Percentiles rank a stretch among this genome's conserved stretches.
Conservation (phyloP, 2,329 filamentous ascomycete species). For the Penicillium sp. region DNA sequence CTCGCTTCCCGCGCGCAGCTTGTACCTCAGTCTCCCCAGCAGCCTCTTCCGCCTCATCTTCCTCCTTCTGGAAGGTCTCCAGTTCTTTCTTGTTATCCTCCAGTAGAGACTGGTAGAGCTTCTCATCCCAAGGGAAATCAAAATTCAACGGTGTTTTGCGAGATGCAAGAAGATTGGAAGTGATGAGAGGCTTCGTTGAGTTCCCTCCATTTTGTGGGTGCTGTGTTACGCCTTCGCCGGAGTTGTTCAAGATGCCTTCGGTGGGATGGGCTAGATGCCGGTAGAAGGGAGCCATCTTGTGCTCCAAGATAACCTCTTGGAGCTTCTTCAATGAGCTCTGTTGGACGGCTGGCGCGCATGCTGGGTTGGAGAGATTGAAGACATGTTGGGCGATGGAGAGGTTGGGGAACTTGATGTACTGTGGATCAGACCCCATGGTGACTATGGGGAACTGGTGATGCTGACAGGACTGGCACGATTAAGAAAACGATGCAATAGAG, state of each 20-base stretch:
- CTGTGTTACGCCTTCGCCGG: conserved; percentile 63
- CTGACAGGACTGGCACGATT: background rate
- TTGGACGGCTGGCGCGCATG: conserved; percentile 53
- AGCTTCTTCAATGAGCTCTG: conserved; percentile 60
- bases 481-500: conserved; percentile 8
- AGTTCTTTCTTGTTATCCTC: conserved; percentile 77
- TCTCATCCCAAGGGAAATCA: conserved; percentile 86
- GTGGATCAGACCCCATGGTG: conserved; percentile 63
- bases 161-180: conserved; percentile 73
- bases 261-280: conserved; percentile 64
- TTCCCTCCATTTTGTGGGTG: conserved; percentile 40
- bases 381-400: conserved; percentile 66
- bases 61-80: conserved; percentile 75
- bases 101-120: conserved; percentile 73
- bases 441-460: conserved; percentile 21
- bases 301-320: conserved; percentile 62
- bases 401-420: conserved; percentile 64
- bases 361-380: conserved; percentile 65
- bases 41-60: conserved; percentile 92
- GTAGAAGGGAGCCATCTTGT: conserved; percentile 68
- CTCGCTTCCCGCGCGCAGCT: conserved; percentile 87
- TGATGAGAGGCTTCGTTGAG: conserved; percentile 55
- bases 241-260: conserved; percentile 75
- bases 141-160: conserved; percentile 64
- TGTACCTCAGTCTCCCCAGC: conserved; percentile 94